A percentile compares a stretch with the other conserved stretches of the same genome.
Evolutionary conservation across 306 rosid species (phyloP).

Genomic region (Prinsepia uniflora): DNA sequence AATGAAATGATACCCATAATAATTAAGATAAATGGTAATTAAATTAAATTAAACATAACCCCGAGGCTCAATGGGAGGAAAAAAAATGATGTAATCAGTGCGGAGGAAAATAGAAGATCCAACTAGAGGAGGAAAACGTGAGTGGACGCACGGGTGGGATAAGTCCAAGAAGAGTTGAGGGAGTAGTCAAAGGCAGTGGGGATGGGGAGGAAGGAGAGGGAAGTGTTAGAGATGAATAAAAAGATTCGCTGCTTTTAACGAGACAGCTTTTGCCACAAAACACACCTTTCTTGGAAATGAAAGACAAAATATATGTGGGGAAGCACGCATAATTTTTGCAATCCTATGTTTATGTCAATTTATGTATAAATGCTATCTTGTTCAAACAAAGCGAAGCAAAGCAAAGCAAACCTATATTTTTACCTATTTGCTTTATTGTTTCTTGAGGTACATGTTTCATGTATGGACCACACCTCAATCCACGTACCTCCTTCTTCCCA

Average conservation of each 20-base stretch:
- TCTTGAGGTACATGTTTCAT: not conserved
- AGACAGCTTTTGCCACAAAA: slow-evolving; percentile 42
- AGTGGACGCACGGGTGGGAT: not conserved
- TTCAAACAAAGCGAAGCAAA: not conserved
- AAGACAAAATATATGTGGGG: slow-evolving; percentile 47
- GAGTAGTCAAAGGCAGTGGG: slow-evolving; percentile 16
- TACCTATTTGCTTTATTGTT: not conserved
- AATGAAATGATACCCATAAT: too few relatives aligned
- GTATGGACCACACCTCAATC: slow-evolving; percentile 39
- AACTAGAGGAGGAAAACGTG: not conserved
- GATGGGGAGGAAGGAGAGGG: not conserved
- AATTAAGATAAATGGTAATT: too few relatives aligned
- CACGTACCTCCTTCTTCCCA: too few relatives aligned
- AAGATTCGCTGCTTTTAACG: slow-evolving; percentile 63
- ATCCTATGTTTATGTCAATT: slow-evolving; percentile 38
- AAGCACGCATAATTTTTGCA: slow-evolving; percentile 51
- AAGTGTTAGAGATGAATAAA: slow-evolving; percentile 6
- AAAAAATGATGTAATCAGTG: too few relatives aligned
- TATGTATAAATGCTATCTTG: not conserved
- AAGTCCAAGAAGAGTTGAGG: not conserved
- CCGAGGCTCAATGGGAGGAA: not conserved
- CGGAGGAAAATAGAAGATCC: too few relatives aligned
- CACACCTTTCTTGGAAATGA: slow-evolving; percentile 83
- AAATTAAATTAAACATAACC: not conserved
- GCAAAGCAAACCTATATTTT: not conserved